Evolutionary conservation across 768 basidiomycete genomes (phyloP).

Genomic region (Ramaria sp.): DNA sequence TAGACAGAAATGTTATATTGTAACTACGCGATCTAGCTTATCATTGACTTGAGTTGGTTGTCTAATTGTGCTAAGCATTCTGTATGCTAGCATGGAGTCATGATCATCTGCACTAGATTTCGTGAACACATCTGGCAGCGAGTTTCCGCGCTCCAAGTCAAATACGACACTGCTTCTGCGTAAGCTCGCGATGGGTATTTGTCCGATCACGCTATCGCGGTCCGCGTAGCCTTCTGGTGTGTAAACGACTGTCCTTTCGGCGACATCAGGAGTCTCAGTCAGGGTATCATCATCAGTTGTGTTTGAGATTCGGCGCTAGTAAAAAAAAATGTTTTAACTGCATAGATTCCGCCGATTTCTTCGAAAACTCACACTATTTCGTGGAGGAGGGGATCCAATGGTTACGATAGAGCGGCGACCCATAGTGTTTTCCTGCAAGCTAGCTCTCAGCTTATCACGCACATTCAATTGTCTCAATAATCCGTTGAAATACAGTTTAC

Average conservation of each 20-base stretch:
- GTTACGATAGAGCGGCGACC: neutral
- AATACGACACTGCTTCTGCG: neutral
- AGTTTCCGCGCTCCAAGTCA: neutral
- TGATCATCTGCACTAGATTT: neutral
- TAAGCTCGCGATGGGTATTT: neutral
- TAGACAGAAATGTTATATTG: neutral
- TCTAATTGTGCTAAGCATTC: neutral
- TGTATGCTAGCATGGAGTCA: neutral
- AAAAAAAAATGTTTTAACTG: neutral
- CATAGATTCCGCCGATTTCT: neutral
- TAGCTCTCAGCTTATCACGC: neutral
- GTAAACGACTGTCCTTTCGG: neutral
- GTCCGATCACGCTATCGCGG: neutral
- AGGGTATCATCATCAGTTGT: too few species aligned
- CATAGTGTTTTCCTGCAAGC: neutral
- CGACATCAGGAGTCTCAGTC: neutral
- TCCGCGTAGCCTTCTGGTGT: neutral
- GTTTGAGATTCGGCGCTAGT: neutral
- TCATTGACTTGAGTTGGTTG: neutral
- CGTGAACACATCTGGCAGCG: neutral
- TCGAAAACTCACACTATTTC: neutral
- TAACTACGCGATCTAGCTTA: neutral
- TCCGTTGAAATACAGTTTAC: slow-evolving; percentile 5
- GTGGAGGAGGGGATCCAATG: neutral
- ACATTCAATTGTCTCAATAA: slow-evolving; percentile 2